phyloP scores from a whole-genome alignment of 2,329 filamentous ascomycete species.

The Epichloe elymi region DNA sequence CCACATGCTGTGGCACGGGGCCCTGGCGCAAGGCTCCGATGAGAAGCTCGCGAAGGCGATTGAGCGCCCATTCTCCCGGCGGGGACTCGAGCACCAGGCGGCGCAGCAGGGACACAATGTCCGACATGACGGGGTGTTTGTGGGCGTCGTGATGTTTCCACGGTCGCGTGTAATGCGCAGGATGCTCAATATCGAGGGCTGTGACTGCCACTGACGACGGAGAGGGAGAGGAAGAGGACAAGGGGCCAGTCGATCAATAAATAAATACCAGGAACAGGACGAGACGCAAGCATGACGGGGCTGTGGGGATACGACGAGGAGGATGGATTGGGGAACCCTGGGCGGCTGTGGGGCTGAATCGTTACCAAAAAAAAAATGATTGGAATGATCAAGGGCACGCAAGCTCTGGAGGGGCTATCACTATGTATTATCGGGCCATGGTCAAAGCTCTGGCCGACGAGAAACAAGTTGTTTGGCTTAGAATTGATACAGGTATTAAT shows the following conservation, averaged over 20 bases:
- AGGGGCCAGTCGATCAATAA: not conserved
- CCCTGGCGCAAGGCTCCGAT: conserved; percentile 84
- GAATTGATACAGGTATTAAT: no score
- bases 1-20: conserved; percentile 84
- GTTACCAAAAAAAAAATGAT: no score
- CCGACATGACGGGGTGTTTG: conserved; percentile 30
- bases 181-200: not conserved
- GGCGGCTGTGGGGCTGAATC: no score
- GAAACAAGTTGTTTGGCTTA: no score
- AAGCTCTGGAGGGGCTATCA: no score
- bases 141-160: not conserved
- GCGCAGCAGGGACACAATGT: conserved; percentile 35
- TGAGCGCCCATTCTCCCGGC: conserved; percentile 79
- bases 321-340: not conserved
- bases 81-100: conserved; percentile 77
- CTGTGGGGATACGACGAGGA: not conserved
- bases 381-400: no score
- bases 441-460: no score
- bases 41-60: conserved; percentile 65
- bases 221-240: not conserved
- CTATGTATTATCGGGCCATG: no score
- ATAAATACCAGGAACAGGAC: not conserved
- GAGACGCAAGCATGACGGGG: not conserved
- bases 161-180: not conserved
- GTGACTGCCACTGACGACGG: not conserved